phyloP scores from a whole-genome alignment of 1,284 basidiomycete species.

The Amylostereum areolatum region DNA sequence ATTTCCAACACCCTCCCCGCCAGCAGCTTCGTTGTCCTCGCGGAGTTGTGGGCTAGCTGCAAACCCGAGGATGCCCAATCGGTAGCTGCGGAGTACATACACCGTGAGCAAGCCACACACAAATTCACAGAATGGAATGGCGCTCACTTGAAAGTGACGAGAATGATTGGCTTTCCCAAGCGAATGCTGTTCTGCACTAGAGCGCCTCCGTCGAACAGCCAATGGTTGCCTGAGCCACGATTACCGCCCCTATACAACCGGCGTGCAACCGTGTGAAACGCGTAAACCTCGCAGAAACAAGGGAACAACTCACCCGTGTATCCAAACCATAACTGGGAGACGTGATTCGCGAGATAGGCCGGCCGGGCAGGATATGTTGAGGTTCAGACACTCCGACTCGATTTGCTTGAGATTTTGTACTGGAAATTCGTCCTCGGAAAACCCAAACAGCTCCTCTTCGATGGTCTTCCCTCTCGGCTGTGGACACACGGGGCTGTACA shows the following conservation, averaged over 20 bases:
- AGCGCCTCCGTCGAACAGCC: constrained; percentile 67
- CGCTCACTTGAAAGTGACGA: constrained; percentile 71
- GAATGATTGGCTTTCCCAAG: constrained; percentile 55
- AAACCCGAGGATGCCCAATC: constrained; percentile 69
- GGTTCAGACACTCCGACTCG: constrained; percentile 71
- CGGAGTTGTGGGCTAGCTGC: constrained; percentile 56
- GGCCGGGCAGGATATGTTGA: constrained; percentile 70
- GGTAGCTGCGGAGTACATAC: constrained; percentile 42
- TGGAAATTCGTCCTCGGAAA: constrained; percentile 48
- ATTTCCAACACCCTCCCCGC: constrained; percentile 70
- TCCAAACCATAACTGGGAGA: constrained; percentile 73
- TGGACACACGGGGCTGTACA: constrained; percentile 65
- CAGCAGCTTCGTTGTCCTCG: constrained; percentile 56
- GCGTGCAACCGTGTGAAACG: too few relatives aligned
- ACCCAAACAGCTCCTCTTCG: constrained; percentile 58
- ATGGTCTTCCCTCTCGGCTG: constrained; percentile 43
- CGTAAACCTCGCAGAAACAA: too few relatives aligned
- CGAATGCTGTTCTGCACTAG: constrained; percentile 61
- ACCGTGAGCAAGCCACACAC: constrained; percentile 10
- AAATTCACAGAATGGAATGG: neutral
- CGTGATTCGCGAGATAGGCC: constrained; percentile 42
- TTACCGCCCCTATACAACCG: constrained; percentile 65
- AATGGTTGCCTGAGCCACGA: constrained; percentile 65
- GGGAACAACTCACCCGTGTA: constrained; percentile 57
- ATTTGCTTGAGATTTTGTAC: constrained; percentile 52